Evolutionary conservation across 495 filamentous ascomycete genomes (phyloP).

Genomic region (Aspergillus campestris): DNA sequence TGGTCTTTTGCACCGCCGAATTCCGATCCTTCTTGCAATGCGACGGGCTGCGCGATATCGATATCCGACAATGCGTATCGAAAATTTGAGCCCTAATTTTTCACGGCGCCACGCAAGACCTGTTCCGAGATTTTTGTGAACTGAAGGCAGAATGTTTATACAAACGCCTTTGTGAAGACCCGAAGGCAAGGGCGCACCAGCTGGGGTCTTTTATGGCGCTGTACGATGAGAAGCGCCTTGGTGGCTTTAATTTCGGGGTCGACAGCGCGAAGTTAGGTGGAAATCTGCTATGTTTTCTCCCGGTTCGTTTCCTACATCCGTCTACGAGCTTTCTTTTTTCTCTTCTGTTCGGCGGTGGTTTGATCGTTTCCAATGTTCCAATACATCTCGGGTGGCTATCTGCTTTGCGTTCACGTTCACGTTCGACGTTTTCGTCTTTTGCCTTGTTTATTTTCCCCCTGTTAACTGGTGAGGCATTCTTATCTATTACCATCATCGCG

Average conservation of each 20-base stretch:
- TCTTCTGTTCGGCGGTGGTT: conserved; percentile 15
- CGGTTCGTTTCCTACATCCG: conserved; percentile 3
- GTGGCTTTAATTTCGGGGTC: conserved; percentile 13
- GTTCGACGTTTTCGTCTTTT: conserved; percentile 1
- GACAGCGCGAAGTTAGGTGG: conserved; percentile 19
- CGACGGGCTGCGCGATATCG: no score
- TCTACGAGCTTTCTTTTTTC: conserved; percentile 12
- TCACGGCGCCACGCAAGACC: no score
- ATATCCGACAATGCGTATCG: no score
- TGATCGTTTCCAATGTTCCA: conserved; percentile 16
- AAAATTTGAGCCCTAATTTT: no score
- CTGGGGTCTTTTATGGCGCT: background rate
- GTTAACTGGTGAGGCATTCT: conserved; percentile 7
- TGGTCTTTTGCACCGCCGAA: no score
- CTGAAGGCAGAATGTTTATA: no score
- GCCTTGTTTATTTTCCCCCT: conserved; percentile 4
- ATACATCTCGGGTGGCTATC: conserved; percentile 25
- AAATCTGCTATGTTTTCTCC: conserved; percentile 11
- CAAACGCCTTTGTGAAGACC: background rate
- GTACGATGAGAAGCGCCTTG: background rate
- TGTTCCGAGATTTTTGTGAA: no score
- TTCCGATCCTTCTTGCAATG: no score
- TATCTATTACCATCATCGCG: conserved; percentile 8
- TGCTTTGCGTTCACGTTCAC: conserved; percentile 15
- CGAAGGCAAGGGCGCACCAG: no score